Base-by-base conservation (phyloP, 352 stramenopile genomes). In the Globisporangium cederbergense region DNA sequence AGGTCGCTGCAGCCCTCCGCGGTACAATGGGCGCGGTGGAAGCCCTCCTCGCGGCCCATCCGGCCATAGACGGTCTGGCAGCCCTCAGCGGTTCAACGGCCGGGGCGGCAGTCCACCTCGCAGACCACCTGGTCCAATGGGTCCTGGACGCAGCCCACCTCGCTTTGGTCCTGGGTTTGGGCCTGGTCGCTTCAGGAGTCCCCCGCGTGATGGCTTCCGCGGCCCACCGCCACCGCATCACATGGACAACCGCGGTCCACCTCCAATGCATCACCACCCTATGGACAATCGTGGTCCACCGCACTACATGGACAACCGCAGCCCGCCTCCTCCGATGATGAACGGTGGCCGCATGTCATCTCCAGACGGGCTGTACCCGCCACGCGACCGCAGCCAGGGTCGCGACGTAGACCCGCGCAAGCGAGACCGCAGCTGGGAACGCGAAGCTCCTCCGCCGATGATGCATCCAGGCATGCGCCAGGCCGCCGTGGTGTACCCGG, bases 211-310 rank as follows among this genome's bases (percentile, higher is more conserved):
- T 38, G 53, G 58, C 30, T 70, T 53, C 16, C 51, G 68, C 57
- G 68, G 64, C 20, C 72, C 69, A 63, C 62, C 49, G 1, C 54
- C 57, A 2, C 46, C 54, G 14, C 14, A 64, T 32, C 55, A 64
- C 53, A 76, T 82, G 66, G 73, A 77, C 53, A 64, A 73, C 51
- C 72, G 65, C 58, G 71, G 76, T 11, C 68, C 65, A 47, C 55
- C 16, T n/a, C 14, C 68, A 61, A 40, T 40, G 34, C 34, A 40
- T 10, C 46, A 65, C 45, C 57, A 65, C 25, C 25, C 25, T 47
- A 77, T 83, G 66, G 73, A 77, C 54, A 65, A 73, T 49, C 73
- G 68, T 53, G 69, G 76, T 9, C 70, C 59, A 14, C 68, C 62
- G 58, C 36, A 65, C 45, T 55, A 65, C 55, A 77, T 83, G 67